Base-by-base conservation (phyloP, 257 asterid genomes). In the Linaria vulgaris region DNA sequence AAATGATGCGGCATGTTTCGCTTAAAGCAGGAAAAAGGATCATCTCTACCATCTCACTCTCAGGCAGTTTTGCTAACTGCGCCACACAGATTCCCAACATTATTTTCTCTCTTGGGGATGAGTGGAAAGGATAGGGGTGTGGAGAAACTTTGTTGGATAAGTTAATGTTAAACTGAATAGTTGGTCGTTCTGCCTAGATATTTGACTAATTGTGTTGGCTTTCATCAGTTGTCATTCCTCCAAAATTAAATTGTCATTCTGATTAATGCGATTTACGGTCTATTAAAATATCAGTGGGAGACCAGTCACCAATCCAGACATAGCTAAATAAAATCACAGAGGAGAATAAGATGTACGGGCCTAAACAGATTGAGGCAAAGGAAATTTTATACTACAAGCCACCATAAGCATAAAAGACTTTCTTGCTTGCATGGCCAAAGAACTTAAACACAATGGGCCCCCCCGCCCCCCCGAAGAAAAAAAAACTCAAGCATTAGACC, bases 21-120 rank as follows among this genome's bases (percentile, higher is more conserved):
- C 75, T 72, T 49, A 74, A 56, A 56, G 76, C 74, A 20, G 83
- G 83, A 31, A 78, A 78, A 15, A 78, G 78, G 61, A 71, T 56
- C 80, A 74, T 74, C 80, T 78, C 82, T 25, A 51, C 77, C 9
- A 81, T 70, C 54, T 75, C 82, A 34, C 13, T 15, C 49, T 70
- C 65, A 5, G 82, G 77, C 62, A 81, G 27, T 19, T 77, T 59
- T 11, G 39, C 62, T 57, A 73, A 44, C 75, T 76, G 79, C 31
- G 56, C 56, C 67, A 70, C 19, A 66, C 37, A 61, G 5, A 47
- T 45, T 16, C 14, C 5, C 11, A 44, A 61, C 21, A 30, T 21
- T 52, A 31, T 45, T 46, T 12, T 12, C 15, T 37, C 15, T 34
- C 11, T 16, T 51, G 53, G 54, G 24, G 53, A 10, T 47, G 53